Evolutionary conservation across 805 yeast genomes (phyloP), one percentile per base, ranked within the genome.

Genomic region (Sugiyamaella lignohabitans): DNA sequence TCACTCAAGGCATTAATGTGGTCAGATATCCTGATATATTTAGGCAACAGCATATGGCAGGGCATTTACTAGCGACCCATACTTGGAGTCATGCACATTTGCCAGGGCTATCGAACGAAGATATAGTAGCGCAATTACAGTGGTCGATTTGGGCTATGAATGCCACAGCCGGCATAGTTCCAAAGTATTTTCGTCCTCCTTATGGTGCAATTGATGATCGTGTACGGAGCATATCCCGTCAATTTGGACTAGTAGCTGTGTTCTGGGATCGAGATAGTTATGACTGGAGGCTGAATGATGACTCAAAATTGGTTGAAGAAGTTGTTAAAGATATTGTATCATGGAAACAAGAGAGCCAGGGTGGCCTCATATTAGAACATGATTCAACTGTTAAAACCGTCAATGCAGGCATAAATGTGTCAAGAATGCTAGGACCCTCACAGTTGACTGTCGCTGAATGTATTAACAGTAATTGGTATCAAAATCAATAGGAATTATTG

Each of bases 81-180:
- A 87, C 97, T 0, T 91, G 96, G 96, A 79, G 88, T 1, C 98
- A 91, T 67, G 79, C 80, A 48, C 85, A 82, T 57, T 72, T 91
- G 51, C 96, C 97, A 2, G 65, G 80, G 0, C 70, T 89, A 47
- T 64, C 79, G 19, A 88, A 87, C 60, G 91, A 87, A 64, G 77
- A 86, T 52, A 79, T 91, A 17, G 79, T 84, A 47, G 95, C 97
- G 0, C 95, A 91, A 61, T 66, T 91, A 30, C 82, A 89, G 63
- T 91, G 98, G 98, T 81, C 94, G 1, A 79, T 87, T 27, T 91
- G 97, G 97, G 96, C 97, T 3, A 86, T 89, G 88, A 89, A 91
- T 67, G 96, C 96, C 1, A 88, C 97, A 0, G 85, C 87, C 0
- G 71, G 80, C 23, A 89, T 88, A 57, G 61, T 85, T 8, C 98